Conservation (phyloP, 148 eudicot genomes). For the Talinum fruticosum region DNA sequence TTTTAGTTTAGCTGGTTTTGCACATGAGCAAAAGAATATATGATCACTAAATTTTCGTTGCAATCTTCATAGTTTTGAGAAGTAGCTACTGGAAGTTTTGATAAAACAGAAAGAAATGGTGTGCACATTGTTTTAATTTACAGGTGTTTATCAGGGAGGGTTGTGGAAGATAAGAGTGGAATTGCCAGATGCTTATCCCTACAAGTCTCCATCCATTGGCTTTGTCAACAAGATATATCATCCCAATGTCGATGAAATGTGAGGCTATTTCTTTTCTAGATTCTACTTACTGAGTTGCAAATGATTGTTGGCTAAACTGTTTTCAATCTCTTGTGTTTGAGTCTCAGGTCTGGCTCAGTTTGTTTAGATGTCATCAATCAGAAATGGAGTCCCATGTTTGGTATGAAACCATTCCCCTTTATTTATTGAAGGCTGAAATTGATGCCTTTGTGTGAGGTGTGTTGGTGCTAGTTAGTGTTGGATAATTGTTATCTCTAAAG, state of each 20-base stretch:
- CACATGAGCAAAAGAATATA: no score
- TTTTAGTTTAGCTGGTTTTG: no score
- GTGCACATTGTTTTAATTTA: slow-evolving; percentile 17
- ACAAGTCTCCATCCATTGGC: slow-evolving; percentile 77
- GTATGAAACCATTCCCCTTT: slow-evolving; percentile 31
- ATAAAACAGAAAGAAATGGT: not conserved
- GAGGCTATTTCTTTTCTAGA: slow-evolving; percentile 26
- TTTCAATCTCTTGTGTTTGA: slow-evolving; percentile 14
- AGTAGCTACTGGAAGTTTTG: not conserved
- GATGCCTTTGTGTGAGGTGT: not conserved
- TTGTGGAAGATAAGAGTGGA: slow-evolving; percentile 75
- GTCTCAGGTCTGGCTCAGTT: slow-evolving; percentile 75
- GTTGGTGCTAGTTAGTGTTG: not conserved
- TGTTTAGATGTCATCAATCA: slow-evolving; percentile 90
- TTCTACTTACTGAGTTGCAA: no score
- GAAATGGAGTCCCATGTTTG: slow-evolving; percentile 95
- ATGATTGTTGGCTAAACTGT: no score
- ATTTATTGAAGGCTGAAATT: not conserved
- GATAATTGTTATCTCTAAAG: slow-evolving; percentile 1
- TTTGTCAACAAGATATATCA: slow-evolving; percentile 75
- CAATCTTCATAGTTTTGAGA: not conserved
- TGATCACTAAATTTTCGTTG: not conserved
- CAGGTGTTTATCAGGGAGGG: slow-evolving; percentile 79
- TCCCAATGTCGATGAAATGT: slow-evolving; percentile 83
- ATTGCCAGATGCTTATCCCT: slow-evolving; percentile 80